Conservation (phyloP, 1,284 basidiomycete genomes). For the Sphaerobolus stellatus region DNA sequence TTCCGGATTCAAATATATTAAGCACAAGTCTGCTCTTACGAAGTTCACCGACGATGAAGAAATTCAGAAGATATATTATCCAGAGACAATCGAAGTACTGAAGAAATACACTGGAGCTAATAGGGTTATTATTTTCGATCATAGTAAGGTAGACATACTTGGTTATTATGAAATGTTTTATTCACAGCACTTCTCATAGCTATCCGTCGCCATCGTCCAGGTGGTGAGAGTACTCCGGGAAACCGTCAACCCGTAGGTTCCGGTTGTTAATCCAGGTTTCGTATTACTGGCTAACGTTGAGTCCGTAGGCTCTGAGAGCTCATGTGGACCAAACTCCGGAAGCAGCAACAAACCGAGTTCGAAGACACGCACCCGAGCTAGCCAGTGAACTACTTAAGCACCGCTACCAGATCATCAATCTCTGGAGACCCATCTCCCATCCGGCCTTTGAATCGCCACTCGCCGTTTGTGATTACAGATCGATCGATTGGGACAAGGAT, state of each 20-base stretch:
- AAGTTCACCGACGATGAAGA: conserved; percentile 20
- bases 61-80: conserved; percentile 25
- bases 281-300: background rate
- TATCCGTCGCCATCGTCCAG: conserved; percentile 57
- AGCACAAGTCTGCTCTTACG: conserved; percentile 10
- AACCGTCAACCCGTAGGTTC: background rate
- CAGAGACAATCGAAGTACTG: conserved; percentile 25
- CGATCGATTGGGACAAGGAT: conserved; percentile 35
- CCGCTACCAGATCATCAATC: background rate
- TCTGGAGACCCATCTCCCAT: background rate
- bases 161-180: background rate
- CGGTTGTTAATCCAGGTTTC: background rate
- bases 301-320: background rate
- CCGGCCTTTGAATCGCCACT: conserved; percentile 35
- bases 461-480: conserved; percentile 45
- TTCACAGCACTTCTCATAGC: conserved; percentile 17
- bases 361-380: background rate
- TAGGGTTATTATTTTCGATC: conserved; percentile 32
- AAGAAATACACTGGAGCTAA: conserved; percentile 29
- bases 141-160: conserved; percentile 18
- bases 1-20: conserved; percentile 17
- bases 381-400: background rate
- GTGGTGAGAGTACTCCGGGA: background rate
- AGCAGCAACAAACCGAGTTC: background rate
- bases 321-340: background rate